phyloP scores from a whole-genome alignment of 306 rosid species.

The Cucumis melo region DNA sequence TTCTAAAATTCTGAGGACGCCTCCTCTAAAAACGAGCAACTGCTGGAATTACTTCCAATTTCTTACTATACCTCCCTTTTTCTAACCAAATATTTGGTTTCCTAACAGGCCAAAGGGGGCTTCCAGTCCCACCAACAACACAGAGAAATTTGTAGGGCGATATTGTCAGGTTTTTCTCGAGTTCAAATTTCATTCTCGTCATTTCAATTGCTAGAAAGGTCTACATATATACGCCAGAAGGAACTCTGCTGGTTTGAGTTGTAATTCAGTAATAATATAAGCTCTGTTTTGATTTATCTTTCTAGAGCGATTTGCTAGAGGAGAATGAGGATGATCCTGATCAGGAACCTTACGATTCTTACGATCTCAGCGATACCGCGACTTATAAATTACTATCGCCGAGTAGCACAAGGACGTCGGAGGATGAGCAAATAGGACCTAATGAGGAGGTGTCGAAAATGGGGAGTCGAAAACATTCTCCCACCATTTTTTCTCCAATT shows the following conservation, averaged over 20 bases:
- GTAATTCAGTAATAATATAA: background rate
- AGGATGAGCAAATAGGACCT: conserved; percentile 23
- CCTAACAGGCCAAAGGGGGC: conserved; percentile 26
- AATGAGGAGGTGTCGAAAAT: conserved; percentile 20
- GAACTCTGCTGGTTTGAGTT: background rate
- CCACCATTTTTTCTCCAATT: conserved; percentile 46
- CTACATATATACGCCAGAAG: background rate
- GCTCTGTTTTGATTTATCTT: conserved; percentile 12
- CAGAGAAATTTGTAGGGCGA: conserved; percentile 30
- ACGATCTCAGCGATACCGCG: conserved; percentile 20
- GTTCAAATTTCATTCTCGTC: background rate
- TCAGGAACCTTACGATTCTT: conserved; percentile 35
- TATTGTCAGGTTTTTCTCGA: conserved; percentile 36
- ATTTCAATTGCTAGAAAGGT: background rate
- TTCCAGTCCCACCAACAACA: conserved; percentile 24
- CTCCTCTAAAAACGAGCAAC: background rate
- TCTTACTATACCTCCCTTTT: background rate
- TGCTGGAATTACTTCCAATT: background rate
- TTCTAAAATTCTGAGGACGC: background rate
- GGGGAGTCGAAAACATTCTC: conserved; percentile 34
- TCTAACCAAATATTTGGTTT: conserved; percentile 18
- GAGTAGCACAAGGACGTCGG: conserved; percentile 17
- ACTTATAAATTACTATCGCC: conserved; percentile 16
- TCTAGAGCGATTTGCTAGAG: conserved; percentile 39
- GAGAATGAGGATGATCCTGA: conserved; percentile 52